Percentiles rank a stretch among this genome's conserved stretches.
Evolutionary conservation across 441 rosid species (phyloP).

Genomic region (Pelargonium myrrhifolium): DNA sequence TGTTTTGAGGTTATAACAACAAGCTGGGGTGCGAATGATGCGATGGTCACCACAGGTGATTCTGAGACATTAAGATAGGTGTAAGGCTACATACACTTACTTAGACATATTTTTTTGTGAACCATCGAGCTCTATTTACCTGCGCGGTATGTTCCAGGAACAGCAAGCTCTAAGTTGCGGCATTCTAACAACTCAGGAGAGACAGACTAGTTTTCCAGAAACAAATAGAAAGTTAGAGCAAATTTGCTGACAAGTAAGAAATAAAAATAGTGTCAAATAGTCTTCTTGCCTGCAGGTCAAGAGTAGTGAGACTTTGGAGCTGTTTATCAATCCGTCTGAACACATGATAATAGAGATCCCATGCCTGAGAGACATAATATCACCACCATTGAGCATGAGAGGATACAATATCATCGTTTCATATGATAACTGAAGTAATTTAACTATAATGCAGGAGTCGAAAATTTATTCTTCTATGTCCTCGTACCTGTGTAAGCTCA

Average conservation of each 20-base stretch:
- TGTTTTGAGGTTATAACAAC: slow-evolving; percentile 91
- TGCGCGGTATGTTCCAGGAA: slow-evolving; percentile 95
- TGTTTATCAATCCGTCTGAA: slow-evolving; percentile 96
- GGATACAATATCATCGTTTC: too few relatives aligned
- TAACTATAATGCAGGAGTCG: too few relatives aligned
- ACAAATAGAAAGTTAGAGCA: slow-evolving; percentile 22
- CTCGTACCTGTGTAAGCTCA: slow-evolving; percentile 88
- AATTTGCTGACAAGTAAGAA: slow-evolving; percentile 14
- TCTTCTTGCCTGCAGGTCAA: slow-evolving; percentile 80
- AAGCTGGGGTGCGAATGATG: slow-evolving; percentile 89
- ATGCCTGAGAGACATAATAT: slow-evolving; percentile 41
- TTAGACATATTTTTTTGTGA: slow-evolving; percentile 10
- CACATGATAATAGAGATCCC: slow-evolving; percentile 98
- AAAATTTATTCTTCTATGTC: too few relatives aligned
- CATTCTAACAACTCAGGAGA: slow-evolving; percentile 94
- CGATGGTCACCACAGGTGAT: slow-evolving; percentile 78
- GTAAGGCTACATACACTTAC: slow-evolving; percentile 10
- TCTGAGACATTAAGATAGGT: slow-evolving; percentile 38
- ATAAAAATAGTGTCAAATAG: slow-evolving; percentile 11
- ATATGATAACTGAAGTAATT: too few relatives aligned
- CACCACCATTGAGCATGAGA: slow-evolving; percentile 20
- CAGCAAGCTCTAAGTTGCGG: slow-evolving; percentile 91
- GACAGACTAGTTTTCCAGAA: slow-evolving; percentile 55
- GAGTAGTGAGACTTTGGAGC: slow-evolving; percentile 81
- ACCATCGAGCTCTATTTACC: slow-evolving; percentile 37